These are phyloP conservation scores for Pythium periplocum DNA, from an alignment of 352 stramenopile genomes.

Conservation along the genomic window DNA sequence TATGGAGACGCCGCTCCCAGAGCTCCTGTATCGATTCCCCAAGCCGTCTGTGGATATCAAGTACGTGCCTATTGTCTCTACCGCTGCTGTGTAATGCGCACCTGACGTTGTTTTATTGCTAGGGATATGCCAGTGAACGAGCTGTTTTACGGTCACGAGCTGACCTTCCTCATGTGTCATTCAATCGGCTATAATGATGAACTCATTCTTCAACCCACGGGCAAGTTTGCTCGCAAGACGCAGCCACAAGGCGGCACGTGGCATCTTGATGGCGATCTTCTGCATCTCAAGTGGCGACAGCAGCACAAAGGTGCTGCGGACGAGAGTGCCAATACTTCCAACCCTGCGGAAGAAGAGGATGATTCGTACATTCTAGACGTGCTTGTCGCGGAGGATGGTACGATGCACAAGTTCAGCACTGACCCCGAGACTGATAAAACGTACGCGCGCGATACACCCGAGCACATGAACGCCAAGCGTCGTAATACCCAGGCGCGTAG, in stretches of 20 bases:
- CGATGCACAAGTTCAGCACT: conserved; percentile 76
- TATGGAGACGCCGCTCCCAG: conserved; percentile 50
- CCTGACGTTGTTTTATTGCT: background rate
- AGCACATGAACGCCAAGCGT: conserved; percentile 54
- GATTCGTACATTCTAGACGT: conserved; percentile 71
- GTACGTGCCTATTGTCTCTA: conserved; percentile 17
- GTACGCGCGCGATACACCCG: conserved; percentile 55
- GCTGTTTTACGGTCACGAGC: conserved; percentile 71
- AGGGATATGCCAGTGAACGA: conserved; percentile 49
- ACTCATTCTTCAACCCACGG: conserved; percentile 48
- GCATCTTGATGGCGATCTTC: conserved; percentile 70
- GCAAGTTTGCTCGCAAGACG: conserved; percentile 61
- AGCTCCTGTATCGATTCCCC: conserved; percentile 71
- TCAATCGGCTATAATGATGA: conserved; percentile 76
- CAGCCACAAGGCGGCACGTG: conserved; percentile 66
- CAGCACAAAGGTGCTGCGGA: conserved; percentile 22
- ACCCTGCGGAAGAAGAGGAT: conserved; percentile 26
- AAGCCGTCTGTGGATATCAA: conserved; percentile 55
- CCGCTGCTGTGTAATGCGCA: too few species aligned
- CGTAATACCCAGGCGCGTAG: conserved; percentile 32
- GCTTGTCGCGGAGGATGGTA: conserved; percentile 60
- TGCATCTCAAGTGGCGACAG: conserved; percentile 76
- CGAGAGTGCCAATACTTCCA: background rate
- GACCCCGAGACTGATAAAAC: conserved; percentile 55
- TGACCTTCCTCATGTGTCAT: conserved; percentile 78